Percentiles rank a stretch among this genome's conserved stretches.
phyloP scores from a whole-genome alignment of 257 asterid genomes.

The Solanum medicagineum region DNA sequence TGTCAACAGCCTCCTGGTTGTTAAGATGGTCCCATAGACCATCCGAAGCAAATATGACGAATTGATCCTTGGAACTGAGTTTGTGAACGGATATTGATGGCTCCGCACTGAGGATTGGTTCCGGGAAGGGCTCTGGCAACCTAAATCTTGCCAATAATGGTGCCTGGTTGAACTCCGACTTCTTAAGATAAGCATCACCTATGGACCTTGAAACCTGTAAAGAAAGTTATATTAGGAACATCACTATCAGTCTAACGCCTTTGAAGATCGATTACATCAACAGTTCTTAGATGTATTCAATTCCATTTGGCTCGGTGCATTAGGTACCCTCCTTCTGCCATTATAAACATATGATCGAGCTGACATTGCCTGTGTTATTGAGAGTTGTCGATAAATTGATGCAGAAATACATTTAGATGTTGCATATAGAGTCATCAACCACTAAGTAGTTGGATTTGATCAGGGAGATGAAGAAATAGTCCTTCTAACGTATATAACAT shows the following conservation, averaged over 20 bases:
- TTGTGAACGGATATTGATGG: constrained; percentile 63
- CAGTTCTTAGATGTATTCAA: not conserved
- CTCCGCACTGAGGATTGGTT: constrained; percentile 71
- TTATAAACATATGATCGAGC: not conserved
- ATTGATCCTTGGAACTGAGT: constrained; percentile 51
- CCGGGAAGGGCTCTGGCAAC: constrained; percentile 40
- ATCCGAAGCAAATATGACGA: constrained; percentile 81
- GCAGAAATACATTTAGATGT: not conserved
- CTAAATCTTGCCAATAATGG: constrained; percentile 72
- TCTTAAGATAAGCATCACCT: constrained; percentile 91
- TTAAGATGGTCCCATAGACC: constrained; percentile 97
- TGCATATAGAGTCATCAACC: not conserved
- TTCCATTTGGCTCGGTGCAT: not conserved
- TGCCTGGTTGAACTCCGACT: constrained; percentile 67
- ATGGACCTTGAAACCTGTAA: constrained; percentile 79
- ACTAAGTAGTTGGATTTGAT: not conserved
- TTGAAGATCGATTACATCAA: not conserved
- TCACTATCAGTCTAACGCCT: not conserved
- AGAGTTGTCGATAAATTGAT: not conserved
- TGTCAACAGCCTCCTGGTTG: constrained; percentile 89
- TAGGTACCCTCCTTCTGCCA: not conserved
- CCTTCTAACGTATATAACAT: not conserved
- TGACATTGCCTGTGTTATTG: not conserved
- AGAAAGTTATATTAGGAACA: not conserved
- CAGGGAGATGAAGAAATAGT: not conserved